phyloP scores from a whole-genome alignment of 306 rosid species.

The Arachis hypogaea region DNA sequence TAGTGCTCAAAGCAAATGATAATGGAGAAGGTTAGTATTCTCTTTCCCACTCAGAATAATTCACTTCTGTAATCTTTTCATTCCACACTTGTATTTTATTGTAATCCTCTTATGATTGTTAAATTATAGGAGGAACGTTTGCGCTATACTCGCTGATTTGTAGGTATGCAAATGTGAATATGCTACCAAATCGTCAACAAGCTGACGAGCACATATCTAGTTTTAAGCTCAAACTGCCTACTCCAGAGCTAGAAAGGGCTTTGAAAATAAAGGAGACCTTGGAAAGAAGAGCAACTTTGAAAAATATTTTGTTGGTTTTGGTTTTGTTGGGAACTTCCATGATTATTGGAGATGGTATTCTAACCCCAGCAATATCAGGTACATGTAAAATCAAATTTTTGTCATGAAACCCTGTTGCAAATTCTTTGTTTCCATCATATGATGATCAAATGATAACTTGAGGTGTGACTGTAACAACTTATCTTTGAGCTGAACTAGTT shows the following conservation, averaged over 20 bases:
- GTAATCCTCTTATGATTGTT: constrained; percentile 23
- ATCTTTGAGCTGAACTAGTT: constrained; percentile 19
- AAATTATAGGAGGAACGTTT: constrained; percentile 90
- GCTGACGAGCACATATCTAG: constrained; percentile 91
- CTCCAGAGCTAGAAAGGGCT: constrained; percentile 93
- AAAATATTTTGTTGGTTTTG: constrained; percentile 69
- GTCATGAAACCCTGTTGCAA: constrained; percentile 1
- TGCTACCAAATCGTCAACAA: constrained; percentile 89
- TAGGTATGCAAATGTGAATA: constrained; percentile 85
- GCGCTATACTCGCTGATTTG: constrained; percentile 95
- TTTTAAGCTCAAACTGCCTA: constrained; percentile 88
- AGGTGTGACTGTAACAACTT: constrained; percentile 11
- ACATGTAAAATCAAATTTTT: constrained; percentile 25
- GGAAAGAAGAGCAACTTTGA: constrained; percentile 66
- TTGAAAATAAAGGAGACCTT: constrained; percentile 70
- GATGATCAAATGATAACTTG: background rate
- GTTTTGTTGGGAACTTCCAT: constrained; percentile 95
- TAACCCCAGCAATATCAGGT: constrained; percentile 99
- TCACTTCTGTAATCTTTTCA: constrained; percentile 13
- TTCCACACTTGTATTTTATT: constrained; percentile 19
- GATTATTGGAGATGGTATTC: constrained; percentile 97
- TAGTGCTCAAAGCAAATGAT: constrained; percentile 97
- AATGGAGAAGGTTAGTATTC: constrained; percentile 82
- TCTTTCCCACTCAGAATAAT: constrained; percentile 20
- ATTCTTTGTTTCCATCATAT: constrained; percentile 22